Evolutionary conservation across 1,284 basidiomycete genomes (phyloP).

Genomic region (Farysia itapuensis): DNA sequence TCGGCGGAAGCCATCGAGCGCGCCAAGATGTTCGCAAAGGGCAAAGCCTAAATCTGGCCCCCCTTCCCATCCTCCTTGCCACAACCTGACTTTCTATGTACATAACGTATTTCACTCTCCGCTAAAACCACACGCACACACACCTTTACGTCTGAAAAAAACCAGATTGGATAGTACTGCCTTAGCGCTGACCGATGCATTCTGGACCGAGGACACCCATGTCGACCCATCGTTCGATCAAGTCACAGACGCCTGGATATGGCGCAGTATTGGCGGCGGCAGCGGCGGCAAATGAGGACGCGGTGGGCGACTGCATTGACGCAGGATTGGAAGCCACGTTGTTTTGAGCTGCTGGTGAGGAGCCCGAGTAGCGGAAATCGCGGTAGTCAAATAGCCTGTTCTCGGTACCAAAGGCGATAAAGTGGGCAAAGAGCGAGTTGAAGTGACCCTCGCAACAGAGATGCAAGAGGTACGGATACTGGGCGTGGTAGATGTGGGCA

Average conservation of each 20-base stretch:
- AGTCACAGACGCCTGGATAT: conserved; percentile 71
- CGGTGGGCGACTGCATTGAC: neutral
- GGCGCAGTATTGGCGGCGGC: neutral
- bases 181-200: conserved; percentile 30
- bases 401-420: conserved; percentile 78
- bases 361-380: conserved; percentile 70
- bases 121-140: too few species aligned
- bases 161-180: neutral
- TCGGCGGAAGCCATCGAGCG: conserved; percentile 53
- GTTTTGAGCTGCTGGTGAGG: neutral
- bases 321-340: neutral
- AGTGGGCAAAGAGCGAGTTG: conserved; percentile 97
- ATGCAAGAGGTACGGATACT: conserved; percentile 86
- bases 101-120: too few species aligned
- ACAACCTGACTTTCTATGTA: too few species aligned
- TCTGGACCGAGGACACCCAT: conserved; percentile 70
- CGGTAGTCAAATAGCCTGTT: conserved; percentile 76
- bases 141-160: too few species aligned
- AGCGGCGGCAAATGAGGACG: neutral
- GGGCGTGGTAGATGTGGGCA: conserved; percentile 95
- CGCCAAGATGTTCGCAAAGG: conserved; percentile 55
- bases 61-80: too few species aligned
- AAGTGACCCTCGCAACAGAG: conserved; percentile 93
- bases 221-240: conserved; percentile 88
- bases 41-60: conserved; percentile 17